Base-by-base conservation (phyloP, 2,329 filamentous ascomycete species). In the Daldinia sp. region DNA sequence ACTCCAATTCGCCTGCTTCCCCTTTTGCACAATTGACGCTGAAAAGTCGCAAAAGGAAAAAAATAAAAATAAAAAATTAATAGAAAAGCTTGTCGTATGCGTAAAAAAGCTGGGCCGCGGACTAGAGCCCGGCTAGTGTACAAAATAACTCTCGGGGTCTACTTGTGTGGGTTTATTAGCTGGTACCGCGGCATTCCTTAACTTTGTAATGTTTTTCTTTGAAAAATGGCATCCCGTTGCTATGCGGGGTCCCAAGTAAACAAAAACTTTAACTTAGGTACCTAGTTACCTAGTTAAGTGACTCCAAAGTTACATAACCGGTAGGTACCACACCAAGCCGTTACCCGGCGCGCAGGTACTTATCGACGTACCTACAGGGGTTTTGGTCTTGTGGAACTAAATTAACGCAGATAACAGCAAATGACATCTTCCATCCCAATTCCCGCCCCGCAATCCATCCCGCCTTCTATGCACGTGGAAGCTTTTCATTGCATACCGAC, bases 211-310 rank as follows among this genome's bases (percentile, higher is more conserved):
- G 53, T 62, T 62, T 61, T 64, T 61, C 39, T 61, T 66, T 29
- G 48, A 48, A 30, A n/a, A 51, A 34, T 54, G 51, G 45, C 25
- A 34, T 23, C 60, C 17, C 30, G 70, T 70, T 71, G 70, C 70
- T 66, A 69, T 69, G 71, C 69, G 71, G 71, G 71, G 72, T 58
- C 29, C 60, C 43, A 63, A 73, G 72, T 73, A 73, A 73, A 73
- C 72, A 73, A 73, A 45, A 48, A 48, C 45, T 32, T 30, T 30
- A 32, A 32, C 11, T 32, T 32, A 32, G 6, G 11, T 32, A 32
- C 29, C 6, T 32, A 32, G 29, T 32, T 6, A 6, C 29, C n/a
- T n/a, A n/a, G n/a, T n/a, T n/a, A 45, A 45, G 39, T 45, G 13
- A 45, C 37, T 32, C 37, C 13, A 39, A 41, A 10, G 35, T 5